phyloP scores from a whole-genome alignment of 1,284 basidiomycete genomes.

The Ganoderma sp. region DNA sequence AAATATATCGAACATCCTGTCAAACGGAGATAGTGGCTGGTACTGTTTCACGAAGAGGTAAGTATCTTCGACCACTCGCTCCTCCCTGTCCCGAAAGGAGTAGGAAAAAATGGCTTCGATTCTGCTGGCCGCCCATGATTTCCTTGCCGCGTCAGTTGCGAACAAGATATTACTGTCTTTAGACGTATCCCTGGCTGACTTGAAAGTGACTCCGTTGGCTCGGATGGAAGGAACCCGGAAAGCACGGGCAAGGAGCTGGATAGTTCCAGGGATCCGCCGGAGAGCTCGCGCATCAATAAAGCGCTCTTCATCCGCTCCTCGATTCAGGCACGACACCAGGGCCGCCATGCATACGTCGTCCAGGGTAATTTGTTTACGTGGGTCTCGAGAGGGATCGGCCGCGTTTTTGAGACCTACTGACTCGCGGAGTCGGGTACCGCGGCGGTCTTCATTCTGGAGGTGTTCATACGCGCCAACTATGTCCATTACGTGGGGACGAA shows the following conservation, averaged over 20 bases:
- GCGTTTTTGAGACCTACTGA: background rate
- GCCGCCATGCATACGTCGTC: too few relatives aligned
- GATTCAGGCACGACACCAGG: too few relatives aligned
- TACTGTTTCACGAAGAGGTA: slow-evolving; percentile 5
- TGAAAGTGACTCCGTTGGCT: background rate
- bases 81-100: background rate
- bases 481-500: background rate
- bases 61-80: background rate
- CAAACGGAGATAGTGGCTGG: background rate
- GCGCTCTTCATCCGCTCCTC: too few relatives aligned
- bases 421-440: background rate
- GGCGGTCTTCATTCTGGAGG: background rate
- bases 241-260: too few relatives aligned
- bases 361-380: background rate
- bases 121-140: background rate
- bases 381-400: background rate
- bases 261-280: too few relatives aligned
- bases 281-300: too few relatives aligned
- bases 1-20: background rate
- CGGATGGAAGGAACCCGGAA: too few relatives aligned
- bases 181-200: background rate
- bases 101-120: background rate
- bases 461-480: background rate
- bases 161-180: background rate
- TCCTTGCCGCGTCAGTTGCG: background rate